Percentiles rank a stretch among this genome's conserved stretches.
phyloP scores from a whole-genome alignment of 1,284 basidiomycete genomes.

The Malassezia brasiliensis region DNA sequence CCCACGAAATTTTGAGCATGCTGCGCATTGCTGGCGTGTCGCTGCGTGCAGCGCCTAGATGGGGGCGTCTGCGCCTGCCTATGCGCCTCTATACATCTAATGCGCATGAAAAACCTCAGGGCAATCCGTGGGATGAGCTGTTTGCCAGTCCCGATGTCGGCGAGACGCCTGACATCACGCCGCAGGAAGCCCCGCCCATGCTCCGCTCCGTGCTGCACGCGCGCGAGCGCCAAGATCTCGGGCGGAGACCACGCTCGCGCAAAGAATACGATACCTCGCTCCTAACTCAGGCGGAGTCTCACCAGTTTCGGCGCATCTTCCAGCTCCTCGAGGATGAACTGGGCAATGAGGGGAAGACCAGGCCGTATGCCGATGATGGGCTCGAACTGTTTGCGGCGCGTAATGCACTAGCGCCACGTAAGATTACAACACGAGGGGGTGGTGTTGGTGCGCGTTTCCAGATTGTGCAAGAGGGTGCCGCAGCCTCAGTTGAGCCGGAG shows the following conservation, averaged over 20 bases:
- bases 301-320: slow-evolving; percentile 17
- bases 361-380: background rate
- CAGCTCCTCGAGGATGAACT: slow-evolving; percentile 11
- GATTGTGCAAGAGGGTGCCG: slow-evolving; percentile 7
- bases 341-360: background rate
- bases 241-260: background rate
- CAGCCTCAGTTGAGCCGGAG: slow-evolving; percentile 5
- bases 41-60: too few relatives aligned
- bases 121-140: slow-evolving; percentile 16
- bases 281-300: slow-evolving; percentile 10
- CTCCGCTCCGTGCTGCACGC: slow-evolving; percentile 12
- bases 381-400: slow-evolving; percentile 10
- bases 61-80: background rate
- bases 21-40: background rate
- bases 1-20: background rate
- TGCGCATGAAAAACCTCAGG: background rate
- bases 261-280: slow-evolving; percentile 1
- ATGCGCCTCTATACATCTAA: background rate
- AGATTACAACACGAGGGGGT: slow-evolving; percentile 9
- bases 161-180: background rate
- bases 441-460: slow-evolving; percentile 17
- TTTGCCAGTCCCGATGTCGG: slow-evolving; percentile 3
- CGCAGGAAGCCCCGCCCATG: background rate
- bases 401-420: background rate
- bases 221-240: slow-evolving; percentile 3